Conservation (phyloP, 2,329 filamentous ascomycete genomes). For the Claviceps quebecensis region DNA sequence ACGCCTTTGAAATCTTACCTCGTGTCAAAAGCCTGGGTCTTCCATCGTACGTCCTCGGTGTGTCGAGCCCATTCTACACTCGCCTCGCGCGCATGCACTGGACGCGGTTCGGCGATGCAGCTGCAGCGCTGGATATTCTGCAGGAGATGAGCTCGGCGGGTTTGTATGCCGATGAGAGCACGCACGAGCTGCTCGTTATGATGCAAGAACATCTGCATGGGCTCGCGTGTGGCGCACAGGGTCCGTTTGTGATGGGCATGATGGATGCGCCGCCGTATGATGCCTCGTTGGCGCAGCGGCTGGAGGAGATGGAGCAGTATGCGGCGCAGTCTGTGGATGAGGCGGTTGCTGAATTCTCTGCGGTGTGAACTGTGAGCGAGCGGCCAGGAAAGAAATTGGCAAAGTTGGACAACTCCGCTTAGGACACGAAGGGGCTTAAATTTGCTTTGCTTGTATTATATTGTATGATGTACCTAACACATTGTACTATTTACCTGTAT, state of each 20-base stretch:
- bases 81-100: conserved; percentile 49
- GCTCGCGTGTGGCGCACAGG: conserved; percentile 23
- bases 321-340: conserved; percentile 5
- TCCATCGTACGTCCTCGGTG: conserved; percentile 57
- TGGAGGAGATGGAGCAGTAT: conserved; percentile 14
- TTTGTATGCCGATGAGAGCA: conserved; percentile 36
- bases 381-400: too few relatives aligned
- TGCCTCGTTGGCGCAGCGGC: conserved; percentile 12
- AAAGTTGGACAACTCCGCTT: too few relatives aligned
- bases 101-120: conserved; percentile 43
- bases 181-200: conserved; percentile 13
- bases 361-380: background rate
- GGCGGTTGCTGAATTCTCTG: background rate
- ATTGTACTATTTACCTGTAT: too few relatives aligned
- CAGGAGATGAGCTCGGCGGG: conserved; percentile 53
- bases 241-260: conserved; percentile 24
- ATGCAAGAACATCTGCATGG: conserved; percentile 21
- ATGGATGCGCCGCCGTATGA: conserved; percentile 23
- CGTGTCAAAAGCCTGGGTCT: conserved; percentile 54
- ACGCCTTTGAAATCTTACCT: conserved; percentile 49
- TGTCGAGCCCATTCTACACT: conserved; percentile 56
- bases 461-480: too few relatives aligned
- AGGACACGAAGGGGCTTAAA: too few relatives aligned
- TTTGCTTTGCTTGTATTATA: too few relatives aligned
- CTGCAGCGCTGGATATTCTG: conserved; percentile 39